Conservation (phyloP, 805 yeast species). For the Schwanniomyces vanrijiae region DNA sequence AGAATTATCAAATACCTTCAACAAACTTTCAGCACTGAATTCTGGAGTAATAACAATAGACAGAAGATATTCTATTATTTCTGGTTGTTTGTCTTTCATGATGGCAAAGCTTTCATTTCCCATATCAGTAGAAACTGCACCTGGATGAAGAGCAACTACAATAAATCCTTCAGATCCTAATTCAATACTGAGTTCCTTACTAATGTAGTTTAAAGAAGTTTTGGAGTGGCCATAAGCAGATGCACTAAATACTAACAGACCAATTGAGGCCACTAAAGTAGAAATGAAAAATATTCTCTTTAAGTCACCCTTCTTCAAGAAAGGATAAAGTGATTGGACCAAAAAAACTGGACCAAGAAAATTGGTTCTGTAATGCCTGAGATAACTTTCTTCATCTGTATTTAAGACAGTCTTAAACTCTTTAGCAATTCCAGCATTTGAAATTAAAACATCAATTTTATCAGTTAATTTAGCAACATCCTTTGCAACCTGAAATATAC, state of each 20-base stretch:
- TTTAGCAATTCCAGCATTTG: conserved; percentile 27
- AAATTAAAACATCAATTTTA: conserved; percentile 31
- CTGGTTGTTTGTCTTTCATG: background rate
- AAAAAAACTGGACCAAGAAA: conserved; percentile 31
- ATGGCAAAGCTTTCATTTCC: conserved; percentile 8
- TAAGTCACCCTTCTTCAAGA: conserved; percentile 16
- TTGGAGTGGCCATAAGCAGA: conserved; percentile 35
- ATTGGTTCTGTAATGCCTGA: conserved; percentile 17
- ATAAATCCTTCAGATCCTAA: conserved; percentile 20
- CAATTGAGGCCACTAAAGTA: conserved; percentile 25
- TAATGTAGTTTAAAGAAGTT: conserved; percentile 32
- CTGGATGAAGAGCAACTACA: conserved; percentile 37
- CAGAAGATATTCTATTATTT: background rate
- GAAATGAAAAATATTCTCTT: conserved; percentile 30
- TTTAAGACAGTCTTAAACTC: conserved; percentile 14
- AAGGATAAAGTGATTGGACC: conserved; percentile 24
- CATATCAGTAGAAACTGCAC: conserved; percentile 39
- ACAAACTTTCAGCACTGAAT: conserved; percentile 8
- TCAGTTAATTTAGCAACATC: conserved; percentile 2
- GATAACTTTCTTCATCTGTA: conserved; percentile 15
- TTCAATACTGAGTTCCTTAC: conserved; percentile 24
- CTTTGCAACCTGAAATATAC: conserved; percentile 11
- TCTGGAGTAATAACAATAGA: conserved; percentile 9
- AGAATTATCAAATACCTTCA: conserved; percentile 7
- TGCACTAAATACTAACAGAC: conserved; percentile 15